A percentile compares a stretch with the other conserved stretches of the same genome.
These are phyloP conservation scores for Telfairia occidentalis DNA, from an alignment of 331 rosid species.

Conservation along the genomic window DNA sequence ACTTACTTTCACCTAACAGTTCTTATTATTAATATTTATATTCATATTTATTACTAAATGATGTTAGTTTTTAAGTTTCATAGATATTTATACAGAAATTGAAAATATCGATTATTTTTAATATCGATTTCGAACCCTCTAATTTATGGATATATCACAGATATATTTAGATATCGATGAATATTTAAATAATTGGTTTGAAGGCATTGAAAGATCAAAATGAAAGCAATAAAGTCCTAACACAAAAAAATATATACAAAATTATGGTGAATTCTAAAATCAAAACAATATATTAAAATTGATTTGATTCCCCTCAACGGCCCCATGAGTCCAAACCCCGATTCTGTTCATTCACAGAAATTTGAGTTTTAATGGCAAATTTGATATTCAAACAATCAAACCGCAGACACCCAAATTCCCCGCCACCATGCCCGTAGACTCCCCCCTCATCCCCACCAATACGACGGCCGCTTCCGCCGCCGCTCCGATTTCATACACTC, in stretches of 20 bases:
- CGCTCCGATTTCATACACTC: constrained; percentile 22
- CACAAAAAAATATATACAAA: not conserved
- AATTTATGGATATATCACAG: no score
- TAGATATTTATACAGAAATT: no score
- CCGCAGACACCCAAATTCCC: constrained; percentile 14
- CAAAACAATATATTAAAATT: not conserved
- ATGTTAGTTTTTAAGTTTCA: no score
- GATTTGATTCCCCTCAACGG: not conserved
- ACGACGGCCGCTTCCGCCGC: constrained; percentile 4
- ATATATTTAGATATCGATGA: no score
- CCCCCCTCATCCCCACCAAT: constrained; percentile 20
- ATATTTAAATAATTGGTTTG: no score
- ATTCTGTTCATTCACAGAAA: not conserved
- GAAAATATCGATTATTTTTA: no score
- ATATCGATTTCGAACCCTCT: no score
- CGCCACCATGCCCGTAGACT: constrained; percentile 54
- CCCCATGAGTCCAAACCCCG: not conserved
- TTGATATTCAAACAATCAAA: not conserved
- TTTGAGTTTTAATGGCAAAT: not conserved
- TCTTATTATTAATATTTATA: no score
- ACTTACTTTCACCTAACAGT: no score
- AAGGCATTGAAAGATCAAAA: not conserved
- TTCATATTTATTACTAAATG: no score
- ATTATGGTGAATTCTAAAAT: not conserved
- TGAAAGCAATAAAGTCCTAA: not conserved